These are phyloP conservation scores for Amaranthus tricolor DNA, from an alignment of 179 eudicot species.

Conservation along the genomic window DNA sequence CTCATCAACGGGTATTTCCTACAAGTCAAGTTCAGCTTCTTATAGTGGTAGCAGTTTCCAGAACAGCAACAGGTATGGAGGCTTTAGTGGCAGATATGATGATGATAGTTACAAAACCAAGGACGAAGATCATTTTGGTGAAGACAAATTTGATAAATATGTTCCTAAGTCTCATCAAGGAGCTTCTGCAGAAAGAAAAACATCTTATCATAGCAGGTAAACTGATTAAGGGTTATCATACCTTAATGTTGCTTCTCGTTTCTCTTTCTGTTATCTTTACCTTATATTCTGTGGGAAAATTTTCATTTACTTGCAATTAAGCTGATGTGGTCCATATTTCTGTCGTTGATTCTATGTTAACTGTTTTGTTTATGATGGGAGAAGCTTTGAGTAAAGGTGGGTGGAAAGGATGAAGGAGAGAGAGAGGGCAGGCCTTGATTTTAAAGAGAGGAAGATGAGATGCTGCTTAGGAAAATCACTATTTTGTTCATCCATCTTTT, in stretches of 20 bases:
- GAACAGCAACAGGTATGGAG: constrained; percentile 61
- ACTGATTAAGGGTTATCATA: not conserved
- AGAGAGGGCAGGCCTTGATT: not conserved
- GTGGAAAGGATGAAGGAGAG: not conserved
- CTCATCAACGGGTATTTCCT: constrained; percentile 79
- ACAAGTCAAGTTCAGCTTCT: constrained; percentile 72
- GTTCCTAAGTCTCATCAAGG: constrained; percentile 55
- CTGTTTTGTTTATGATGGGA: not conserved
- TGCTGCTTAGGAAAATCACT: not conserved
- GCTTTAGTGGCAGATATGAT: constrained; percentile 58
- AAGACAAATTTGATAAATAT: constrained; percentile 54
- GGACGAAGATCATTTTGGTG: constrained; percentile 52
- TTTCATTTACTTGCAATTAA: constrained; percentile 6
- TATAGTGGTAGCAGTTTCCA: constrained; percentile 50
- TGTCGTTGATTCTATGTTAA: not conserved
- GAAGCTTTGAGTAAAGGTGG: not conserved
- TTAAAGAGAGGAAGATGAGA: not conserved
- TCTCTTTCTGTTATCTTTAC: not conserved
- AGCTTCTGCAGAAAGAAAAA: constrained; percentile 39
- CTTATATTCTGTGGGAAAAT: not conserved
- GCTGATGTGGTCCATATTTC: not conserved
- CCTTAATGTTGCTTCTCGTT: not conserved
- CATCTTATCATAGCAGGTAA: constrained; percentile 47
- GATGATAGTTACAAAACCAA: constrained; percentile 51
- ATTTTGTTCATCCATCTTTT: not conserved